Evolutionary conservation across 164 flowering plant species (phyloP), one percentile per base, ranked within the genome.

Genomic region (Nymphaea thermarum): DNA sequence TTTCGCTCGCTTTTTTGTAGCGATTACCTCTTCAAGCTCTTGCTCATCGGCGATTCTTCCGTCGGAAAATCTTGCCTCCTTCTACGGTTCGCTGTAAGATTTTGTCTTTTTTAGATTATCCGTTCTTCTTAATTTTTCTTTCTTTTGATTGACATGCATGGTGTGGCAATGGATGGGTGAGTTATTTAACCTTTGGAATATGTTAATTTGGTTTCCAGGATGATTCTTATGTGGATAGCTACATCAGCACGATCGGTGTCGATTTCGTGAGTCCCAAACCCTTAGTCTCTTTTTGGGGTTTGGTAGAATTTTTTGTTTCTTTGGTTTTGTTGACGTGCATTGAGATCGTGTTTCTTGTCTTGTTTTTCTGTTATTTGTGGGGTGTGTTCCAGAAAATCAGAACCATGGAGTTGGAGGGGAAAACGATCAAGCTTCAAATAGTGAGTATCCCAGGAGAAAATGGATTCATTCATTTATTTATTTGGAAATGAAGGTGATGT

Each of bases 141-240:
- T 44, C 55, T 65, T 43, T 43, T 17, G 10, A 63, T 67, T 70
- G 11, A 43, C 55, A 36, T 4, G 44, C 3, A 59, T 66, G 43
- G 8, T 63, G 11, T 47, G 12, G 14, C 53, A 25, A 25, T 25
- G 36, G 36, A 25, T 25, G 36, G 36, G 36, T 25, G 36, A 25
- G 36, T 0, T 25, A 25, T 25, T 25, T 25, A 25, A 25, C 36
- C 47, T 62, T 64, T 18, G 15, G 66, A 36, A n/a, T 59, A 60
- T 7, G 2, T 45, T 15, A 36, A 43, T 4, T 25, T 25, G 36
- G 36, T 25, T 70, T 74, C 62, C 76, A 86, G 91, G 91, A 86
- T 82, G 91, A 86, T 80, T 83, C 88, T 18, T 86, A 86, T 76
- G 85, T 82, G 36, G 91, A 86, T 67, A 86, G 91, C 77, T 86